Evolutionary conservation across 371 early-diverging fungal species (phyloP).

Genomic region (Mortierella sp.): DNA sequence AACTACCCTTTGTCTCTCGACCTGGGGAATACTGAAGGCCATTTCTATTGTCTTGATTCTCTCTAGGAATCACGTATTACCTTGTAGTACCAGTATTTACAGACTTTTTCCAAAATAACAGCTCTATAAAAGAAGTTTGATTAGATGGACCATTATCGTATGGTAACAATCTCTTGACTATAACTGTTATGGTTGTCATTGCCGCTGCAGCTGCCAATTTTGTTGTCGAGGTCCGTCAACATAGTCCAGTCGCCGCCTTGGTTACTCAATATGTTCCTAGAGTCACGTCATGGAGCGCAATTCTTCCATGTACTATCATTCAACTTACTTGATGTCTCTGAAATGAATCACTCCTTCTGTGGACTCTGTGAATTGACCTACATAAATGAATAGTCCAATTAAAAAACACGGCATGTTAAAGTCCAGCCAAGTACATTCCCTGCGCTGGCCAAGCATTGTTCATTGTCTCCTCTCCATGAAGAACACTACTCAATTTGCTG

Average conservation of each 20-base stretch:
- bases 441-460: neutral
- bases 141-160: neutral
- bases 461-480: too few species aligned
- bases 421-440: neutral
- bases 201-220: neutral
- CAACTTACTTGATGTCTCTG: constrained; percentile 88
- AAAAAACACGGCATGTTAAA: neutral
- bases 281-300: neutral
- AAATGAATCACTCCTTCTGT: constrained; percentile 88
- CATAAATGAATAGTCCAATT: neutral
- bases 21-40: too few species aligned
- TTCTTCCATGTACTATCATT: neutral
- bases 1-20: neutral
- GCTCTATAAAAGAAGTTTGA: constrained; percentile 66
- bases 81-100: constrained; percentile 91
- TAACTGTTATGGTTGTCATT: neutral
- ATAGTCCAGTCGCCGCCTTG: neutral
- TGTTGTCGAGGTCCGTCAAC: too few species aligned
- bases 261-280: too few species aligned
- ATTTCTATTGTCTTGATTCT: neutral
- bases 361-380: constrained; percentile 93
- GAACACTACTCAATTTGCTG: neutral
- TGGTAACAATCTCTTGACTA: too few species aligned
- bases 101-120: constrained; percentile 91
- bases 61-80: constrained; percentile 14